Evolutionary conservation across 345 rosid species (phyloP).

Genomic region (Acer yangbiense): DNA sequence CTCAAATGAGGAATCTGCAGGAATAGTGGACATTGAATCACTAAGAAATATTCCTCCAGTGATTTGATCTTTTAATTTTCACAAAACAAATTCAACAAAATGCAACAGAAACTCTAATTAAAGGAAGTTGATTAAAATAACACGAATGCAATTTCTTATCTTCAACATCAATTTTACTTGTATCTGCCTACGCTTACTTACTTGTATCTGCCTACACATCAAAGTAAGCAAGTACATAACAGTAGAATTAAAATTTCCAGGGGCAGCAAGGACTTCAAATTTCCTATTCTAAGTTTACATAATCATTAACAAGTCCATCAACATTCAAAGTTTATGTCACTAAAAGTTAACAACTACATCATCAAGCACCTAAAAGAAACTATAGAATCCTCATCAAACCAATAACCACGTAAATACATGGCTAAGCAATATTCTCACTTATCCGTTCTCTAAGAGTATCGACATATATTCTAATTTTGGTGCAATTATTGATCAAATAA

Average conservation of each 20-base stretch:
- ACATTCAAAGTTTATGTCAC: too few relatives aligned
- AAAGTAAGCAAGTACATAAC: neutral
- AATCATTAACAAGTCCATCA: too few relatives aligned
- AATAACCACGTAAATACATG: neutral
- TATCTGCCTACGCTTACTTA: neutral
- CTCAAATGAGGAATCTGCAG: slow-evolving; percentile 86
- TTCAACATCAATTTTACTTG: neutral
- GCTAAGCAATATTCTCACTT: neutral
- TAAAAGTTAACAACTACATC: too few relatives aligned
- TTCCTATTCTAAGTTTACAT: neutral
- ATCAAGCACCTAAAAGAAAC: neutral
- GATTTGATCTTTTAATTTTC: neutral
- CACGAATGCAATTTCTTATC: neutral
- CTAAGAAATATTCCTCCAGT: neutral
- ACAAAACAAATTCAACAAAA: neutral
- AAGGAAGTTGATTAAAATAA: neutral
- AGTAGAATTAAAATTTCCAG: neutral
- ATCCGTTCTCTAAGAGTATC: too few relatives aligned
- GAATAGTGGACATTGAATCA: neutral
- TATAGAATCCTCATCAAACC: neutral
- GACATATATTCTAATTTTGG: too few relatives aligned
- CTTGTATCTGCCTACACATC: neutral
- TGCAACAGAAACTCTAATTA: neutral
- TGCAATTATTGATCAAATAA: too few relatives aligned
- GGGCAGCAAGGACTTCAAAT: neutral